Base-by-base conservation (phyloP, 176 grass and related monocot species). In the Elaeis guineensis region DNA sequence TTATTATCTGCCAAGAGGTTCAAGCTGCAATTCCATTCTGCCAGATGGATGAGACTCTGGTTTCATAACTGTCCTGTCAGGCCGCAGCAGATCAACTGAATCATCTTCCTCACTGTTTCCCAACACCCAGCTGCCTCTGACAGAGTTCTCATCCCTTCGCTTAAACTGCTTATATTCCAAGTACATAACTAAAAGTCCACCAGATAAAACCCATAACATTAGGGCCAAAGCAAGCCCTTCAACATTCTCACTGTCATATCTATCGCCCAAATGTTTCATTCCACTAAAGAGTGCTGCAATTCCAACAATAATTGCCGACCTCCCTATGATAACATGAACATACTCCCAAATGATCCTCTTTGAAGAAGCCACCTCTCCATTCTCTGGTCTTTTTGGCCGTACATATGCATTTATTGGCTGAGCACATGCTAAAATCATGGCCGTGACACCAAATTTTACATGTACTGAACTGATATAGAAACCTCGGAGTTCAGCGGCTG, bases 391-490 rank as follows among this genome's bases (percentile, higher is more conserved):
- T 28, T 83, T 63, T 4, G 87, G 81, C 28, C 87, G 65, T 14
- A 91, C 55, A 69, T 89, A 92, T 0, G 81, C 87, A 53, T 91
- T 97, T 55, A 97, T 59, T 25, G 87, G 87, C 59, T 91, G 93
- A 62, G 50, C 18, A 52, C 15, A 72, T 5, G 80, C 79, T 39
- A 91, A 75, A 22, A 67, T 44, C 18, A 91, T 55, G 1, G 84
- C 81, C 0, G 51, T 17, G 0, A 74, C 49, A 16, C 93, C 87
- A n/a, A 97, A 89, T 58, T 90, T 91, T 19, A 83, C 84, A 54
- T 97, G 93, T 14, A 64, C 75, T 1, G 81, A 83, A 76, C 51
- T 66, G 54, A 88, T 75, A 57, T 66, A 89, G 35, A 97, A 78
- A 24, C 87, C 84, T 63, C 76, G 64, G 61, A 97, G 82, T 65